phyloP scores from a whole-genome alignment of 2,329 filamentous ascomycete species.

The Arachnomyces sp. region DNA sequence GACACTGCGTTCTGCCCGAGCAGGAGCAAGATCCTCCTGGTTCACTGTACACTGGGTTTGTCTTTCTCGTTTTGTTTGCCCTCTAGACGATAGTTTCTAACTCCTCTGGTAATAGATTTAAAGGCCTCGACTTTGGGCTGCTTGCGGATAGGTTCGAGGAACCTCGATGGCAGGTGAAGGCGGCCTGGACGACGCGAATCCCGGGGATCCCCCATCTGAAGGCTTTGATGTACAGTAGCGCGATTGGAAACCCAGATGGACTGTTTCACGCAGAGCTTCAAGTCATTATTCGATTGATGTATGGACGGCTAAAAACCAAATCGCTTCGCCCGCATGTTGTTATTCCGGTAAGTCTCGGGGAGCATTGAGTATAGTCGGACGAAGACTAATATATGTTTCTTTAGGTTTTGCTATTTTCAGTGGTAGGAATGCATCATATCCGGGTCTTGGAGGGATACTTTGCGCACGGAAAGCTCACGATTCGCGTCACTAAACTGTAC shows the following conservation, averaged over 20 bases:
- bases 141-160: conserved; percentile 4
- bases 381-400: too few relatives aligned
- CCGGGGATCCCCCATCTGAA: conserved; percentile 9
- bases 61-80: neutral
- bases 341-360: conserved; percentile 7
- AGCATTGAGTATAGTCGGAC: too few relatives aligned
- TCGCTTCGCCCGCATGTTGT: conserved; percentile 9
- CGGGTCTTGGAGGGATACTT: conserved; percentile 10
- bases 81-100: conserved; percentile 1
- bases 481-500: conserved; percentile 7
- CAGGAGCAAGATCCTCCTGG: conserved; percentile 1
- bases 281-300: conserved; percentile 9
- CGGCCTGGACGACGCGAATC: neutral
- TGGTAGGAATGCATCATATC: conserved; percentile 6
- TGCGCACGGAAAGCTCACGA: conserved; percentile 7
- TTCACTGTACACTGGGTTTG: conserved; percentile 11
- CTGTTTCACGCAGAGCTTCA: conserved; percentile 9
- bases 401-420: conserved; percentile 9
- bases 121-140: conserved; percentile 5
- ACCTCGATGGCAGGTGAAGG: neutral
- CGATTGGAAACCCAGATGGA: conserved; percentile 6
- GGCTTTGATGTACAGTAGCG: conserved; percentile 6
- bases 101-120: conserved; percentile 1
- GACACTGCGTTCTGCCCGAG: neutral
- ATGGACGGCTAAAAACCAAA: conserved; percentile 1